Percentiles rank a stretch among this genome's conserved stretches.
phyloP scores from a whole-genome alignment of 2,329 filamentous ascomycete species.

The Mycogone perniciosa region DNA sequence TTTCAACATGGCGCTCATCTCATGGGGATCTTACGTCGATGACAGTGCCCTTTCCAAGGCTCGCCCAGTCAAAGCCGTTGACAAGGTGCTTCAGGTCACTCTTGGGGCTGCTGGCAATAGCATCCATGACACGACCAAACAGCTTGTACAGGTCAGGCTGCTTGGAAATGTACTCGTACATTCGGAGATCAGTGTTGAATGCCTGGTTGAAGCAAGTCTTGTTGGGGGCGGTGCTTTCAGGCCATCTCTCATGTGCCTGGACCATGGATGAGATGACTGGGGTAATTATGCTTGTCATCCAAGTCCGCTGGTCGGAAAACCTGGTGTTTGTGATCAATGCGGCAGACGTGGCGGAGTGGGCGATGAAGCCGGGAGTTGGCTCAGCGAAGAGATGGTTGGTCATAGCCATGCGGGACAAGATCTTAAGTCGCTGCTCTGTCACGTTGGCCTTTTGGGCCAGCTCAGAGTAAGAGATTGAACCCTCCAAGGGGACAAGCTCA shows the following conservation, averaged over 20 bases:
- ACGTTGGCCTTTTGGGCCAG: slow-evolving; percentile 15
- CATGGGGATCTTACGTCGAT: slow-evolving; percentile 16
- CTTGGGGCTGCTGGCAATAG: slow-evolving; percentile 24
- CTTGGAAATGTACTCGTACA: slow-evolving; percentile 27
- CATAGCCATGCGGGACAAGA: slow-evolving; percentile 32
- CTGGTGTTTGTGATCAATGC: slow-evolving; percentile 20
- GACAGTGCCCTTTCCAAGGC: slow-evolving; percentile 14
- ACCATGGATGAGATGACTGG: slow-evolving; percentile 19
- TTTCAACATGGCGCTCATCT: too few species aligned
- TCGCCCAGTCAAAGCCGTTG: slow-evolving; percentile 33
- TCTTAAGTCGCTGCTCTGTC: slow-evolving; percentile 17
- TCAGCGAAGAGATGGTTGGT: slow-evolving; percentile 29
- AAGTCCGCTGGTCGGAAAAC: slow-evolving; percentile 25
- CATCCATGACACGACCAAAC: slow-evolving; percentile 29
- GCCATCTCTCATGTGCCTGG: slow-evolving; percentile 23
- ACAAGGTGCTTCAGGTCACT: slow-evolving; percentile 24
- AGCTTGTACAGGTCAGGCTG: slow-evolving; percentile 17
- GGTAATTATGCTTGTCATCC: slow-evolving; percentile 22
- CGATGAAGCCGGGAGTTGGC: slow-evolving; percentile 20
- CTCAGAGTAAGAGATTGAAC: slow-evolving; percentile 10
- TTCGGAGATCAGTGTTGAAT: slow-evolving; percentile 19
- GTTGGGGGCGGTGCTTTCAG: slow-evolving; percentile 17
- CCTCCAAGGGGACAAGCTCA: slow-evolving; percentile 11
- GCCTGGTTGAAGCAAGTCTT: slow-evolving; percentile 28
- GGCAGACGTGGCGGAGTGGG: slow-evolving; percentile 28